Base-by-base conservation (phyloP, 1,139 yeast genomes). In the Arxiozyma bovina region DNA sequence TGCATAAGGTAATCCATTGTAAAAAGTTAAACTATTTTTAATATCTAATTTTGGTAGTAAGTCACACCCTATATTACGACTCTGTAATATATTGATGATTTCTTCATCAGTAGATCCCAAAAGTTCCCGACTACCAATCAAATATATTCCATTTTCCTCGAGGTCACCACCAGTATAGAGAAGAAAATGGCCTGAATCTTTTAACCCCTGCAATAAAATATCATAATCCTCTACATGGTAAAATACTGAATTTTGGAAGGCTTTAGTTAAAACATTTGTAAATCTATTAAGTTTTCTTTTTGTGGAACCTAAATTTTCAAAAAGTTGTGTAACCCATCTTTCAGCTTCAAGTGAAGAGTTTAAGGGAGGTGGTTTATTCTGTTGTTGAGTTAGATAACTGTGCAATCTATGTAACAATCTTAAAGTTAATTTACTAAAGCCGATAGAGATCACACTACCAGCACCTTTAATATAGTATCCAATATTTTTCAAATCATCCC, bases 221-320 rank as follows among this genome's bases (percentile, higher is more conserved):
- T 77, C 77, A 57, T 80, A 77, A 43, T 79, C 79, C 23, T 83
- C 80, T 48, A 90, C 72, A 45, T 83, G 81, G 66, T 83, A 88
- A 22, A 83, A 83, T 34, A 85, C 76, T 0, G 94, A 79, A 66
- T 93, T 91, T 58, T 87, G 87, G 61, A 88, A 88, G 50, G 85
- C 82, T 53, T 83, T 77, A 9, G 87, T 80, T 25, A 90, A 73
- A 51, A 82, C 81, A 50, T 82, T 80, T 27, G 86, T 80, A 64
- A 91, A 88, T 63, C 96, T 81, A 23, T 88, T 80, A 55, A 91
- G 76, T 65, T 89, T 88, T 65, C 99, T 82, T 63, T 95, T 86
- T 54, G 88, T 76, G 54, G 89, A 86, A 43, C 96, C 91, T 60
- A 87, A 83, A 60, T 86, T 87, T 62, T 91, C 98, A 50, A 90